Evolutionary conservation across 306 rosid genomes (phyloP), one percentile per base, ranked within the genome.

Genomic region (Senna tora): DNA sequence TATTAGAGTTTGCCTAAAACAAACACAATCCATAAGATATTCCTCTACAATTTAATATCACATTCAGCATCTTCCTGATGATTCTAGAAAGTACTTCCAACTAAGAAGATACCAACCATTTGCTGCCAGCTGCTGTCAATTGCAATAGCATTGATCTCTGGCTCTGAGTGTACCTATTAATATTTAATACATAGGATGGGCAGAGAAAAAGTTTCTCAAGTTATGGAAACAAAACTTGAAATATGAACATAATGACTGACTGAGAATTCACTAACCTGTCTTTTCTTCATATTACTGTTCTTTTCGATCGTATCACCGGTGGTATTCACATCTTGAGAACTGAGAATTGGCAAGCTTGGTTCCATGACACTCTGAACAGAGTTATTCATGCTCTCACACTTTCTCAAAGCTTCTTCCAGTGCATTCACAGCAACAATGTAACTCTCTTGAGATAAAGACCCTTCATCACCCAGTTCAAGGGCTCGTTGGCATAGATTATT

Each of bases 61-160:
- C 49, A 75, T 14, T 65, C 59, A 67, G 54, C 65, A 49, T 65
- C 60, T 43, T 75, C 60, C n/a, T 12, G 50, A 67, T 33, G 55
- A 21, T n/a, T 67, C 33, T 33, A 47, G 25, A 6, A 49, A 34
- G 36, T 20, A 68, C 16, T n/a, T 59, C 19, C 47, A 68, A 49
- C 54, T 7, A 7, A 38, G 14, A 68, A 57, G 65, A 77, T 90
- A 74, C 80, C 64, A 75, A 90, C 96, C 96, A 84, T 82, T 71
- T 88, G 90, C 71, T 86, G 92, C 86, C 83, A 86, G 86, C 86
- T 75, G 33, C 81, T 84, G 74, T 84, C 84, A 47, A 88, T 71
- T 47, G 88, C 88, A 43, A 79, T 82, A 42, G 94, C 52, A 55
- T 77, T 77, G 61, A 75, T 84, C 51, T 86, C 90, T 4, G 85